phyloP scores from a whole-genome alignment of 2,329 filamentous ascomycete species.

The Fusarium sp. region DNA sequence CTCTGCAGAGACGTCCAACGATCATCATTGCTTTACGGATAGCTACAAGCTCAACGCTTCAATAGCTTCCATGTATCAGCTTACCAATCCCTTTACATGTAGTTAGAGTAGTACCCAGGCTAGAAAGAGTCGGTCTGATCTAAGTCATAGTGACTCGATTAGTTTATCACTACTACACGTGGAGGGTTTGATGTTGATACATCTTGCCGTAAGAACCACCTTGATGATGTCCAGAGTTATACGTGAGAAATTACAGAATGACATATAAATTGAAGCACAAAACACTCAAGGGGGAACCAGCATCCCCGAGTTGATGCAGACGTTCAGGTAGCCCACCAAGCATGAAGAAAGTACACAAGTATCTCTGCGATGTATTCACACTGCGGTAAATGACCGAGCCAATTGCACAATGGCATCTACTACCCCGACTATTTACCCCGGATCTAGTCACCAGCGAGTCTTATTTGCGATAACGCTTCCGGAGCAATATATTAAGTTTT shows the following conservation, averaged over 20 bases:
- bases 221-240: no score
- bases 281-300: no score
- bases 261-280: no score
- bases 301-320: neutral
- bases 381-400: neutral
- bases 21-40: neutral
- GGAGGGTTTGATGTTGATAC: no score
- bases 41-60: neutral
- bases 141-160: no score
- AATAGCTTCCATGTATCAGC: neutral
- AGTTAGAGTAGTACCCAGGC: no score
- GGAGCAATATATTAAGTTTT: neutral
- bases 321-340: rapidly evolving
- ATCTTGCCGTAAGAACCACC: no score
- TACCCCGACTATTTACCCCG: neutral
- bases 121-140: no score
- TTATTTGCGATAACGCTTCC: neutral
- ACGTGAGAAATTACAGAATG: no score
- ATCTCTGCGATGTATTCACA: neutral
- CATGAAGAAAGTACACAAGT: neutral
- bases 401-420: neutral
- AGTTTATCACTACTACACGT: no score
- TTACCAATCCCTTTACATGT: rapidly evolving
- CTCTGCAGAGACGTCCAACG: neutral
- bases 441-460: neutral